Evolutionary conservation across 1,284 basidiomycete species (phyloP).

Genomic region (Pyrrhoderma noxium): DNA sequence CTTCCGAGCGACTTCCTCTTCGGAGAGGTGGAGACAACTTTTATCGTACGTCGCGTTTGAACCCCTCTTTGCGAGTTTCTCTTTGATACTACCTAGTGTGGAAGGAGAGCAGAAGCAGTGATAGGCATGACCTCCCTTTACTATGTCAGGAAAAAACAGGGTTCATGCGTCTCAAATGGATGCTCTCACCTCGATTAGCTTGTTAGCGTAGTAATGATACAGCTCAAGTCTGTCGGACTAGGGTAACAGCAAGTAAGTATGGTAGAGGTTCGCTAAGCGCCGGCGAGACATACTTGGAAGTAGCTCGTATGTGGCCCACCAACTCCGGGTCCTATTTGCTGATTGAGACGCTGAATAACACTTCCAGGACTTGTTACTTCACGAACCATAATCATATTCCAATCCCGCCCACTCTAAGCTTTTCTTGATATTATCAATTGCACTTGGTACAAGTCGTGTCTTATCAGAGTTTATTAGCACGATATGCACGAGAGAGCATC

Average conservation of each 20-base stretch:
- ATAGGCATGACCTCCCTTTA: constrained; percentile 81
- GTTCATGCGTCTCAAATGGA: no score
- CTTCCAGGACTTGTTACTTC: background rate
- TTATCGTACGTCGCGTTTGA: constrained; percentile 80
- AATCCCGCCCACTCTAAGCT: constrained; percentile 91
- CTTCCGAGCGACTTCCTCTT: constrained; percentile 75
- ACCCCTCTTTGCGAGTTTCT: constrained; percentile 61
- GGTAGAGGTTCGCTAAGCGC: background rate
- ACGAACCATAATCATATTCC: constrained; percentile 82
- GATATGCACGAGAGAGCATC: background rate
- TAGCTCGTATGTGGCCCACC: constrained; percentile 74
- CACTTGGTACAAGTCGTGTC: constrained; percentile 76
- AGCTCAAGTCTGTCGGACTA: constrained; percentile 86
- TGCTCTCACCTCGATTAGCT: constrained; percentile 62
- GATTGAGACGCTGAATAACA: background rate
- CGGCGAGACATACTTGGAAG: constrained; percentile 58
- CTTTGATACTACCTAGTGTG: constrained; percentile 58
- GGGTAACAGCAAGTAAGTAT: constrained; percentile 25
- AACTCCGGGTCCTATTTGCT: constrained; percentile 62
- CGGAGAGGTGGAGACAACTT: constrained; percentile 74
- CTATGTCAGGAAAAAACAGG: background rate
- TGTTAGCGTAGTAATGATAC: constrained; percentile 69
- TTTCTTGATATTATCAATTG: constrained; percentile 72
- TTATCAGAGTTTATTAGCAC: constrained; percentile 28
- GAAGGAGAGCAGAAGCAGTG: constrained; percentile 87